These are phyloP conservation scores for Glycine soja DNA, from an alignment of 306 rosid species.

Conservation along the genomic window DNA sequence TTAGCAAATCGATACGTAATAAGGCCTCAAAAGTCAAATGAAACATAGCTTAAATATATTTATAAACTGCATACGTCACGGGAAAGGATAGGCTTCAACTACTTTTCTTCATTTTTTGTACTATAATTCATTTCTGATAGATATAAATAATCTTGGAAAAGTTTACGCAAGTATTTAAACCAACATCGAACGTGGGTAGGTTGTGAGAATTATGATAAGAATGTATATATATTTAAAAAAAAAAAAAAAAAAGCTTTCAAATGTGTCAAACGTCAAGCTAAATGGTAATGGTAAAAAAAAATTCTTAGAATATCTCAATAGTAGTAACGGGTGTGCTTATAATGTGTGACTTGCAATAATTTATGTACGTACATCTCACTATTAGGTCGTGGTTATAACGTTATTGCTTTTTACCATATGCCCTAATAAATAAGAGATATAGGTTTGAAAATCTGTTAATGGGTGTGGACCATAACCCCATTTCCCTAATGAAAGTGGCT, in stretches of 20 bases:
- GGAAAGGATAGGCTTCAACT: not conserved
- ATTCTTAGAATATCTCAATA: too few species aligned
- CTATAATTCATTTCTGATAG: not conserved
- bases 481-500: not conserved
- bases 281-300: too few species aligned
- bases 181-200: too few species aligned
- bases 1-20: not conserved
- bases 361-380: too few species aligned
- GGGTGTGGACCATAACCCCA: conserved; percentile 41
- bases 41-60: not conserved
- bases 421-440: not conserved
- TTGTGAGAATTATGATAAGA: too few species aligned
- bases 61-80: not conserved
- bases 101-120: not conserved
- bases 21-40: conserved; percentile 20
- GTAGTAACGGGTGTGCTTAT: too few species aligned
- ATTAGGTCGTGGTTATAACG: too few species aligned
- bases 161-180: not conserved
- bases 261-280: too few species aligned
- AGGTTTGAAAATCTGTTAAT: not conserved
- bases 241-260: too few species aligned
- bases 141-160: not conserved
- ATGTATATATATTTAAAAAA: too few species aligned
- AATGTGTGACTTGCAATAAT: not conserved
- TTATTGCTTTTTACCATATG: not conserved